These are phyloP conservation scores for Rheum nobile DNA, from an alignment of 148 eudicot genomes.

Conservation along the genomic window DNA sequence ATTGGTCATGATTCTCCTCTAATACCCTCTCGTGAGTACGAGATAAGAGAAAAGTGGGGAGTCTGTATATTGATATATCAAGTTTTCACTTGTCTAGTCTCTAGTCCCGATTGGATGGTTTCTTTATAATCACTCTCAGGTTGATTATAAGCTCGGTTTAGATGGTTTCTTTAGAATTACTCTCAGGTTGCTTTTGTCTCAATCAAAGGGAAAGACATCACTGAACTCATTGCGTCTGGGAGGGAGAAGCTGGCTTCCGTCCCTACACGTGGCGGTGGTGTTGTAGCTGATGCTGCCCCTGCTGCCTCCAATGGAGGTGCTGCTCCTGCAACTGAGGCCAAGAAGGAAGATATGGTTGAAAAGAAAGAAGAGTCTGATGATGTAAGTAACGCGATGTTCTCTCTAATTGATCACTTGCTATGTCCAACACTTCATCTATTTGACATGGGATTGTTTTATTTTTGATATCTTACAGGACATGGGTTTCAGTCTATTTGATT, in stretches of 20 bases:
- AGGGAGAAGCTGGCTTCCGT: slow-evolving; percentile 84
- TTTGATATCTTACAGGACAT: slow-evolving; percentile 50
- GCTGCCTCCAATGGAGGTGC: slow-evolving; percentile 36
- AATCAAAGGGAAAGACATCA: slow-evolving; percentile 55
- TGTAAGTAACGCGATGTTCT: slow-evolving; percentile 18
- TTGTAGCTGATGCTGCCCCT: slow-evolving; percentile 41
- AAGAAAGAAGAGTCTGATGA: too few species aligned
- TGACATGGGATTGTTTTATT: neutral
- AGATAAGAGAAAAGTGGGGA: too few species aligned
- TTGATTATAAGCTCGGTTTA: too few species aligned
- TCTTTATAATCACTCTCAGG: too few species aligned
- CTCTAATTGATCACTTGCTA: neutral
- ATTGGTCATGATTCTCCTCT: too few species aligned
- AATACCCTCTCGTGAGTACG: too few species aligned
- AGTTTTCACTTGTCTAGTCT: too few species aligned
- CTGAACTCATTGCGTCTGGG: slow-evolving; percentile 68
- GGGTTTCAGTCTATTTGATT: slow-evolving; percentile 87
- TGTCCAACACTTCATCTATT: neutral
- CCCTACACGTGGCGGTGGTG: slow-evolving; percentile 72
- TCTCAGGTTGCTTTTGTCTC: slow-evolving; percentile 48
- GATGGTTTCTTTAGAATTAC: too few species aligned
- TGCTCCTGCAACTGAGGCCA: slow-evolving; percentile 61
- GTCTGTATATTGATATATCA: too few species aligned
- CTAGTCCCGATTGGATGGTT: too few species aligned
- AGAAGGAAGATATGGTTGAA: slow-evolving; percentile 83